These are phyloP conservation scores for Ambrosia trifida DNA, from an alignment of 129 eudicot species.

Conservation along the genomic window DNA sequence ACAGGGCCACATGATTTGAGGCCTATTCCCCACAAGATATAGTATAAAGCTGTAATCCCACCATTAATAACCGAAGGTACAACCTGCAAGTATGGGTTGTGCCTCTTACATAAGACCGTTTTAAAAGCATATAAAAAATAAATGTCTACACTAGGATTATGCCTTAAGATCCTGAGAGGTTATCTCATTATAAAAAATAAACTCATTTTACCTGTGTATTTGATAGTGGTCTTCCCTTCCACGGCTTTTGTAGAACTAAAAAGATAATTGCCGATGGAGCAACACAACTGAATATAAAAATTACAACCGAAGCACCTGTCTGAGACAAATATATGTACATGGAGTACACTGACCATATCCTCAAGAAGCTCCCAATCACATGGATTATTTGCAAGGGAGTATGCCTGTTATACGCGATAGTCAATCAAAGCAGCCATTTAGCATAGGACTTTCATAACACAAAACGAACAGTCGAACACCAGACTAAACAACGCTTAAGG, in stretches of 20 bases:
- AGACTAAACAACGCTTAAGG: not conserved
- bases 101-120: not conserved
- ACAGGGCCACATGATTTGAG: conserved; percentile 92
- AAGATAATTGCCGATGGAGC: conserved; percentile 68
- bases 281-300: conserved; percentile 83
- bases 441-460: not conserved
- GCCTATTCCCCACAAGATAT: conserved; percentile 94
- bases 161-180: conserved; percentile 1
- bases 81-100: conserved; percentile 45
- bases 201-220: conserved; percentile 61
- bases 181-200: conserved; percentile 6
- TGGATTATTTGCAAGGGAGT: conserved; percentile 86
- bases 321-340: conserved; percentile 77
- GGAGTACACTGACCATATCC: conserved; percentile 96
- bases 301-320: conserved; percentile 86
- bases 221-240: conserved; percentile 86
- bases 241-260: conserved; percentile 76
- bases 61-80: conserved; percentile 90
- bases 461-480: not conserved
- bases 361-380: conserved; percentile 71
- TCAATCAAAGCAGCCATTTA: not conserved
- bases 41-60: conserved; percentile 88
- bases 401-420: conserved; percentile 51
- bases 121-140: not conserved
- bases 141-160: conserved; percentile 1